A percentile compares a stretch with the other conserved stretches of the same genome.
Conservation (phyloP, 192 early-diverging fungal species). For the Entomortierella parvispora region DNA sequence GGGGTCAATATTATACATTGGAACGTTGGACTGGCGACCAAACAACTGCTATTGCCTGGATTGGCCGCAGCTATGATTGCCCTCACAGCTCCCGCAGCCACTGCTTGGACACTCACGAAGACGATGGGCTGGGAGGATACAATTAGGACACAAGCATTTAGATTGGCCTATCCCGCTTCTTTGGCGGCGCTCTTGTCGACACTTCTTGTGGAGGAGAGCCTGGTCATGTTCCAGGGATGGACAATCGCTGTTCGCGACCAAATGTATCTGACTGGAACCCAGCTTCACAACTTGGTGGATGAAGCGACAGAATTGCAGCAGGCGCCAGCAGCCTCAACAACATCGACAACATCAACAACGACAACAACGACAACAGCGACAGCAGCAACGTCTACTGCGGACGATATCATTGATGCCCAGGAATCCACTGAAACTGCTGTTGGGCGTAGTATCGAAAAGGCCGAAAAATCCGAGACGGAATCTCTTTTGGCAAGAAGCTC, state of each 20-base stretch:
- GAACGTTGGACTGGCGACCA: constrained; percentile 42
- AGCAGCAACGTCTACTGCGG: neutral
- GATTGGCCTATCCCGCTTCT: constrained; percentile 53
- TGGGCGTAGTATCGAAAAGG: no score
- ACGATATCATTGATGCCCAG: no score
- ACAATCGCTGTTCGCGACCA: constrained; percentile 82
- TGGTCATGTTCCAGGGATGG: constrained; percentile 70
- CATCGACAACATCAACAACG: neutral
- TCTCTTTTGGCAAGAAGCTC: no score
- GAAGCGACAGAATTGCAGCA: constrained; percentile 11
- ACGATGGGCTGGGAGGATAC: constrained; percentile 14
- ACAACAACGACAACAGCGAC: neutral
- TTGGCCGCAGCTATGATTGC: constrained; percentile 31
- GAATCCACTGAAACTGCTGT: no score
- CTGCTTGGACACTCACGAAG: constrained; percentile 39
- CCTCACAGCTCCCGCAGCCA: constrained; percentile 45
- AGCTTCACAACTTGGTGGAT: constrained; percentile 82
- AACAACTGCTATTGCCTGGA: constrained; percentile 49
- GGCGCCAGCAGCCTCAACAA: neutral
- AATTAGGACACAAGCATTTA: constrained; percentile 23
- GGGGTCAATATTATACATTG: constrained; percentile 35
- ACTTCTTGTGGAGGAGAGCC: constrained; percentile 27
- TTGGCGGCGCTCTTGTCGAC: constrained; percentile 36
- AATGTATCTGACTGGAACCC: constrained; percentile 84
- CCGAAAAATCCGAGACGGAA: no score